Percentiles rank a stretch among this genome's conserved stretches.
phyloP scores from a whole-genome alignment of 805 yeast genomes.

The Lachancea fermentati region DNA sequence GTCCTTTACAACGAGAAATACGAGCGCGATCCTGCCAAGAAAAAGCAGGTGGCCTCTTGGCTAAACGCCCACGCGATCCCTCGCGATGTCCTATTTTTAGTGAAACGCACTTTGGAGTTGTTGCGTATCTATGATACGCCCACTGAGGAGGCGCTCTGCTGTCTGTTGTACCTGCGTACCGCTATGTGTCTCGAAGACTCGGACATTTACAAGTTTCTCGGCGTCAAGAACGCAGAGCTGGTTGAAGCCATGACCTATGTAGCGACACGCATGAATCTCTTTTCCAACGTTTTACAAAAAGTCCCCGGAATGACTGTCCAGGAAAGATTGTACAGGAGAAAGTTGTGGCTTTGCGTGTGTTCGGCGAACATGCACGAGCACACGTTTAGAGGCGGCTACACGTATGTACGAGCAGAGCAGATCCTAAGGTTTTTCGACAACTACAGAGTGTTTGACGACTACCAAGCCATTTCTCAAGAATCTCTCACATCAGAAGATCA shows the following conservation, averaged over 20 bases:
- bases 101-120: slow-evolving; percentile 2
- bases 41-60: background rate
- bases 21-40: slow-evolving; percentile 1
- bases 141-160: slow-evolving; percentile 4
- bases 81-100: slow-evolving; percentile 4
- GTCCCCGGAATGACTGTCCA: slow-evolving; percentile 5
- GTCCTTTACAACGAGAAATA: slow-evolving; percentile 1
- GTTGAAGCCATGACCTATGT: slow-evolving; percentile 3
- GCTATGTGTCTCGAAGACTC: slow-evolving; percentile 1
- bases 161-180: slow-evolving; percentile 6
- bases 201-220: slow-evolving; percentile 1
- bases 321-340: slow-evolving; percentile 6
- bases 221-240: slow-evolving; percentile 2
- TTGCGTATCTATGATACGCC: slow-evolving; percentile 5
- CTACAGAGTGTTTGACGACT: slow-evolving; percentile 8
- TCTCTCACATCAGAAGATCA: slow-evolving; percentile 9
- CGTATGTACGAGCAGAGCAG: slow-evolving; percentile 6
- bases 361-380: slow-evolving; percentile 6
- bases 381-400: slow-evolving; percentile 6
- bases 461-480: slow-evolving; percentile 4
- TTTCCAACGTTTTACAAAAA: slow-evolving; percentile 1
- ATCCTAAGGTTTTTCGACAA: slow-evolving; percentile 8
- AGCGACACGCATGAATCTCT: slow-evolving; percentile 4
- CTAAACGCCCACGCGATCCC: slow-evolving; percentile 2
- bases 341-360: slow-evolving; percentile 7